These are phyloP conservation scores for Tetrahymena elliotti DNA, from an alignment of 73 alveolate species.

Conservation along the genomic window DNA sequence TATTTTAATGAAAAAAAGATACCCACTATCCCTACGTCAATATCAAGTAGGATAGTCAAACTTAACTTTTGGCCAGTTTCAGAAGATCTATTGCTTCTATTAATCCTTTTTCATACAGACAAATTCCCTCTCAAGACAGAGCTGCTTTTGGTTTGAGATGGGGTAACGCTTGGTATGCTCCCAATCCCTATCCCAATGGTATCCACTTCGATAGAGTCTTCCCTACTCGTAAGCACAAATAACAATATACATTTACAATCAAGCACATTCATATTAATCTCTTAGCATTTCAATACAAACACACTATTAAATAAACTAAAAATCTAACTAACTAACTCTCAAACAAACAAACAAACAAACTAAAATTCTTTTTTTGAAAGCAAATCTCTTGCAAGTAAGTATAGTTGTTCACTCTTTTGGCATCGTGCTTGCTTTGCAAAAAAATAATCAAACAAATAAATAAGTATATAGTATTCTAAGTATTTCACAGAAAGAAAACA, in stretches of 20 bases:
- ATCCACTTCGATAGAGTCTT: constrained; percentile 31
- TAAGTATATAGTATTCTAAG: background rate
- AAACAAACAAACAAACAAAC: too few relatives aligned
- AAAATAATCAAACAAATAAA: background rate
- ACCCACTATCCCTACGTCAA: constrained; percentile 35
- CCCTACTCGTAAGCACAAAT: constrained; percentile 14
- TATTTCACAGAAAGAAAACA: background rate
- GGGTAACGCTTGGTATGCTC: constrained; percentile 30
- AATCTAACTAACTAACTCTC: too few relatives aligned
- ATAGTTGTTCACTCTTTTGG: too few relatives aligned
- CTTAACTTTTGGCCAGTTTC: constrained; percentile 4
- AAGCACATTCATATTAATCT: background rate
- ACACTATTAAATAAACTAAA: too few relatives aligned
- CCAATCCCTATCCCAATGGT: constrained; percentile 39
- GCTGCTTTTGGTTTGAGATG: constrained; percentile 30
- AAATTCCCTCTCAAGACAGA: constrained; percentile 31
- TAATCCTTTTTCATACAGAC: constrained; percentile 36
- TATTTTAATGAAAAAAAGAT: background rate
- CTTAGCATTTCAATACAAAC: background rate
- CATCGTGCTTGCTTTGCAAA: background rate
- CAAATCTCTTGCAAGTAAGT: too few relatives aligned
- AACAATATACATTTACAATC: too few relatives aligned
- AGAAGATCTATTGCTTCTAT: constrained; percentile 37
- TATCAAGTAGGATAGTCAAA: constrained; percentile 26
- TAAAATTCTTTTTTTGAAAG: too few relatives aligned